A percentile compares a stretch with the other conserved stretches of the same genome.
These are phyloP conservation scores for Hyaloscypha variabilis DNA, from an alignment of 495 filamentous ascomycete genomes.

Conservation along the genomic window DNA sequence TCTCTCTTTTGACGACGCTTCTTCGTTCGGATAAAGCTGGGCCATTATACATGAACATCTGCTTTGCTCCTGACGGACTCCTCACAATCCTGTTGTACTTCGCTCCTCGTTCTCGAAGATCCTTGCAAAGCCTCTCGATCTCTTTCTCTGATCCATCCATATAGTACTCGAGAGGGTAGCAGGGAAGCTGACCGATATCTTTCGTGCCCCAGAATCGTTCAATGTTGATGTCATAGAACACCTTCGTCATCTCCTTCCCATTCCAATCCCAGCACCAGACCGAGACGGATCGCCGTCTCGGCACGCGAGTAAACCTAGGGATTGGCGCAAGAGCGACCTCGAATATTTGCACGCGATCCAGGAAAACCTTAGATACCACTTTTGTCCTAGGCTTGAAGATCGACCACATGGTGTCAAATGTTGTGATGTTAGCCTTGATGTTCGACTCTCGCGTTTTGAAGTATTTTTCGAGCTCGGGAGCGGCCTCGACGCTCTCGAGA, in stretches of 20 bases:
- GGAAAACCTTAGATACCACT: constrained; percentile 22
- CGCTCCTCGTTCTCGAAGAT: not conserved
- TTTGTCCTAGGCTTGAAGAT: constrained; percentile 29
- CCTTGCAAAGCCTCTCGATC: not conserved
- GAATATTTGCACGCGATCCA: not conserved
- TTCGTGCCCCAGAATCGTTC: not conserved
- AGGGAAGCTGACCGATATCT: not conserved
- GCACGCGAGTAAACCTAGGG: constrained; percentile 27
- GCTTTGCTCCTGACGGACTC: not conserved
- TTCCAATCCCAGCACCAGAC: not conserved
- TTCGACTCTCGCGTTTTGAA: constrained; percentile 26
- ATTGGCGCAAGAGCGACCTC: constrained; percentile 5
- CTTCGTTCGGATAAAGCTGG: not conserved
- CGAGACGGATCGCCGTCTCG: not conserved
- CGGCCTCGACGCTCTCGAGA: constrained; percentile 20
- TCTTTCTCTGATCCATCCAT: not conserved
- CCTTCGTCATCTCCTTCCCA: not conserved
- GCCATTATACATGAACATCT: not conserved
- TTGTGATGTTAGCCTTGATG: constrained; percentile 18
- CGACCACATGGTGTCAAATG: constrained; percentile 32
- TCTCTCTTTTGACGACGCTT: not conserved
- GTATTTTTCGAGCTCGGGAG: constrained; percentile 25
- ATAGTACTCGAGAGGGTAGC: not conserved
- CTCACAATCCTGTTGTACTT: not conserved
- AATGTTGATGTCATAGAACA: not conserved